Conservation (phyloP, 2,329 filamentous ascomycete species). For the Monosporascus sp. region DNA sequence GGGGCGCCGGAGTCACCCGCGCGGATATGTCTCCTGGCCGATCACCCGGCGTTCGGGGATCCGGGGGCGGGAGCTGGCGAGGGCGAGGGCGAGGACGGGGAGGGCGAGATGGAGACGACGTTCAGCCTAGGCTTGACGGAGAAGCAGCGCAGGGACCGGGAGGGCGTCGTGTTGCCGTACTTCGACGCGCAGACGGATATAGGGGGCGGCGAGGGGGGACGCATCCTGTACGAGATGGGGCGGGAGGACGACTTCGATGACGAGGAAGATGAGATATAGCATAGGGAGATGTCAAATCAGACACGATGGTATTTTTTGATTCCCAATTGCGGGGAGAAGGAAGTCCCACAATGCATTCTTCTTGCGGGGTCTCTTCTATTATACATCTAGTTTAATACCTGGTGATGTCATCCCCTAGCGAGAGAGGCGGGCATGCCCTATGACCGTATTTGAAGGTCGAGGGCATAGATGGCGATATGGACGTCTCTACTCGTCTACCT, state of each 20-base stretch:
- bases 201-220: conserved; percentile 75
- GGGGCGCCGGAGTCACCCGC: conserved; percentile 19
- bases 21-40: conserved; percentile 58
- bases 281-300: not conserved
- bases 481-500: conserved; percentile 33
- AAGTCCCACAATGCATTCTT: no score
- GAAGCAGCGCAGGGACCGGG: conserved; percentile 79
- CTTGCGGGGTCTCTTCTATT: not conserved
- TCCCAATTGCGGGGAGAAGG: no score
- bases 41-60: conserved; percentile 65
- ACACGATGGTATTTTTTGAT: no score
- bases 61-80: conserved; percentile 30
- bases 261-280: conserved; percentile 48
- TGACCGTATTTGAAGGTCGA: not conserved
- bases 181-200: conserved; percentile 88
- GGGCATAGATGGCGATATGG: not conserved
- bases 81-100: conserved; percentile 41
- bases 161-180: conserved; percentile 88
- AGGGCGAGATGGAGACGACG: conserved; percentile 58
- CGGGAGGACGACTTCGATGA: conserved; percentile 95
- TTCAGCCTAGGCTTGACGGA: conserved; percentile 87
- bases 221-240: conserved; percentile 96
- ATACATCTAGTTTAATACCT: not conserved
- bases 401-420: not conserved
- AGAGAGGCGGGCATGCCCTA: not conserved